Evolutionary conservation across 176 grass and related monocot species (phyloP), one percentile per base, ranked within the genome.

Genomic region (Pontederia crassipes): DNA sequence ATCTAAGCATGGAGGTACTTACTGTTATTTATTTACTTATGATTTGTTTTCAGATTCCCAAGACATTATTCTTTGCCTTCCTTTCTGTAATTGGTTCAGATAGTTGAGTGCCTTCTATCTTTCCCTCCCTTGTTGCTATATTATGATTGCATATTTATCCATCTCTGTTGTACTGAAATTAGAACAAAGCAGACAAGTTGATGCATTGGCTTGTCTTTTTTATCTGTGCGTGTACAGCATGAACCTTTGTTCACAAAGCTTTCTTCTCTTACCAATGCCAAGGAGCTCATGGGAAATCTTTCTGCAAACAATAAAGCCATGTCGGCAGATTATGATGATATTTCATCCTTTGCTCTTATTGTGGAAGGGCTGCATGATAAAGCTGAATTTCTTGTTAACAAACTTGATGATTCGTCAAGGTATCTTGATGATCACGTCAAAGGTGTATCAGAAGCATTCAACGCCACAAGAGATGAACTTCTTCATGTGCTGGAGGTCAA

Each of bases 1-100:
- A 85, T 78, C 59, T 81, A 67, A 57, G 75, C 63, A 72, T 75
- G 63, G 79, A 97, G 93, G 93, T 97, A 88, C 52, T 40, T 35
- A 35, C 1, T 75, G 14, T 52, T 15, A 18, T 64, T 58, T 69
- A 18, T 2, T 77, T 63, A 52, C 1, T 68, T 68, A 54, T 28
- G 17, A 26, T 2, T 49, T 11, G 18, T 69, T 58, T 17, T 57
- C 24, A 11, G 48, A 35, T 49, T 11, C 67, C 12, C 11, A 11
- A 16, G 46, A 55, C 48, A 20, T 6, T 46, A 75, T 48, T 81
- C 24, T 63, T 29, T 74, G 10, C 52, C 27, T 70, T 32, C 49
- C 59, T n/a, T 45, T 61, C 46, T 47, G 32, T 24, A 24, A 24
- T 24, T 24, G 20, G 20, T 40, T 40, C 32, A 40, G 32, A 40